Evolutionary conservation across 768 basidiomycete genomes (phyloP), one percentile per base, ranked within the genome.

Genomic region (Phanerochaete sordida): DNA sequence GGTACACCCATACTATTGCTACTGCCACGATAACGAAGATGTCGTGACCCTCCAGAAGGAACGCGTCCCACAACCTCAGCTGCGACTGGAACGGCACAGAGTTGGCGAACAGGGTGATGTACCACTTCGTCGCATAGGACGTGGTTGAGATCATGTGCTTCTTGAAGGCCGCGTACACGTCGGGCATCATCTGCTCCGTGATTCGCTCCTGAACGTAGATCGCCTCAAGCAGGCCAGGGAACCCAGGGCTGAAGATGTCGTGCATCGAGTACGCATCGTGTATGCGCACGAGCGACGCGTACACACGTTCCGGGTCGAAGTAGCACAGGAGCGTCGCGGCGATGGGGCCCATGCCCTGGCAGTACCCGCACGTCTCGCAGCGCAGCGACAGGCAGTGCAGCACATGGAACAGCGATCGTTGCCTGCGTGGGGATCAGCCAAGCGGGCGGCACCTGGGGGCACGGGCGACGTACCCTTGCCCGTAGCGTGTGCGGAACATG

Each of bases 301-400:
- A 97, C 4, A 87, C 90, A 55, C 87, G 87, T 75, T 94, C 91
- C 8, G 97, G 93, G 63, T 89, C 88, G 70, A 94, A 89, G 72
- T 98, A 98, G 75, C 91, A 95, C 13, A 98, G 82, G 23, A 99
- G 80, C 1, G 95, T 98, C 0, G 95, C 91, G 0, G 96, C 93
- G 59, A 99, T 91, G 6, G 96, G 92, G 1, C 97, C 95, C 97
- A 99, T 99, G 61, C 97, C 97, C 75, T 99, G 97, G 43, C 95
- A 95, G 71, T 99, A 99, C 16, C 96, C 96, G 62, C 97, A 98
- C 12, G 82, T 77, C 19, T 78, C 72, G 74, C 96, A 98, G n/a
- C 80, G 78, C 21, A 95, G 79, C 1, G 94, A 95, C 71, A 97
- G 95, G 53, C 84, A 84, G 72, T 98, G 97, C 27, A 98, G 80